Percentiles rank a stretch among this genome's conserved stretches.
These are phyloP conservation scores for Tolypocladium inflatum DNA, from an alignment of 2,329 filamentous ascomycete genomes.

Conservation along the genomic window DNA sequence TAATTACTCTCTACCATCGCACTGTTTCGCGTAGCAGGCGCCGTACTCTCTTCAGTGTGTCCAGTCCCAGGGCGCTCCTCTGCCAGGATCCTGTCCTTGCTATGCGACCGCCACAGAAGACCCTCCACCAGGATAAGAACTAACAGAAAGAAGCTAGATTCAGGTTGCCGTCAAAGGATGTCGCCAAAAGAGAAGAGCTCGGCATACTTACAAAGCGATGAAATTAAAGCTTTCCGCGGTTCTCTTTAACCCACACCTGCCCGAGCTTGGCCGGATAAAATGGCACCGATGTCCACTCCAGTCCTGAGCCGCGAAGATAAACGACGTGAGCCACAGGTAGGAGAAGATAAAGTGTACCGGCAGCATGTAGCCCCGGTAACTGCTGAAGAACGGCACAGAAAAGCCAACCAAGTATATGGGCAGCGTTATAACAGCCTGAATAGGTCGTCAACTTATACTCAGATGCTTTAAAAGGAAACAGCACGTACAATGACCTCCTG, in stretches of 20 bases:
- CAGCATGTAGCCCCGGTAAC: slow-evolving; percentile 11
- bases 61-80: no score
- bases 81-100: no score
- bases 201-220: slow-evolving; percentile 12
- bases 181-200: no score
- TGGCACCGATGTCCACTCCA: slow-evolving; percentile 9
- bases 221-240: slow-evolving; percentile 14
- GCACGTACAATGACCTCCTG: slow-evolving; percentile 11
- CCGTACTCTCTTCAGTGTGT: no score
- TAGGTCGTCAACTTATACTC: neutral
- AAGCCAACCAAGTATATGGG: slow-evolving; percentile 10
- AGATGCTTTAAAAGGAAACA: no score
- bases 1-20: no score
- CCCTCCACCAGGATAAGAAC: slow-evolving; percentile 8
- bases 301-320: slow-evolving; percentile 14
- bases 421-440: slow-evolving; percentile 13
- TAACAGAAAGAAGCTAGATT: slow-evolving; percentile 8
- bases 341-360: slow-evolving; percentile 13
- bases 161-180: neutral
- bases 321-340: slow-evolving; percentile 16
- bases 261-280: neutral
- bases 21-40: no score
- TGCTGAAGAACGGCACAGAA: slow-evolving; percentile 8
- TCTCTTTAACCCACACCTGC: slow-evolving; percentile 10
- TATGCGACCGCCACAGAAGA: neutral